Evolutionary conservation across 768 basidiomycete species (phyloP), one percentile per base, ranked within the genome.

Genomic region (Tremella mesenterica): DNA sequence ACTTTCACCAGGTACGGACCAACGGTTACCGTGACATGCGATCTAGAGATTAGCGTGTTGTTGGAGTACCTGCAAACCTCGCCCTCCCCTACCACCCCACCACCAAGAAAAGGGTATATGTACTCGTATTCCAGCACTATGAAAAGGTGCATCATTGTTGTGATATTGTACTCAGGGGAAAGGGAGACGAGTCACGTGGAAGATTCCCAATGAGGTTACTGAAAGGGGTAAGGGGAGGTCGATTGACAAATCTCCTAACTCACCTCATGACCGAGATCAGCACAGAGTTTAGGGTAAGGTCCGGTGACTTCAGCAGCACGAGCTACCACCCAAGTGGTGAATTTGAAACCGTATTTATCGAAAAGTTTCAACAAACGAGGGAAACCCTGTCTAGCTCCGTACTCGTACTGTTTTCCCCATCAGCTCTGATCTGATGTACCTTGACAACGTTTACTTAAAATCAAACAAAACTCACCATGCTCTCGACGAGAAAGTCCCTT

Each of bases 21-120:
- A 66, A 34, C 65, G 51, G 49, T 66, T 66, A 1, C 65, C 65
- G 27, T 66, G 64, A 53, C 56, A 60, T n/a, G 59, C 59, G 25
- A 63, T 57, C 61, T 52, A 30, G 9, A 3, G 4, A 23, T 39
- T 13, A 52, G 43, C 29, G 29, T 33, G n/a, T 13, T 43, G 33
- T 27, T 27, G 6, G 6, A 8, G 38, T 25, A 26, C n/a, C n/a
- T n/a, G n/a, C n/a, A n/a, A n/a, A n/a, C n/a, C n/a, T n/a, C n/a
- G n/a, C n/a, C n/a, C n/a, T n/a, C n/a, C n/a, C n/a, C n/a, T n/a
- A n/a, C n/a, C n/a, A n/a, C n/a, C n/a, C n/a, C n/a, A n/a, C n/a
- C n/a, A n/a, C n/a, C n/a, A n/a, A n/a, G n/a, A n/a, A n/a, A n/a
- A n/a, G n/a, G n/a, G n/a, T n/a, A n/a, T n/a, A n/a, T n/a, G n/a